Base-by-base conservation (phyloP, 2,329 filamentous ascomycete species). In the Mycocentrospora acerina region DNA sequence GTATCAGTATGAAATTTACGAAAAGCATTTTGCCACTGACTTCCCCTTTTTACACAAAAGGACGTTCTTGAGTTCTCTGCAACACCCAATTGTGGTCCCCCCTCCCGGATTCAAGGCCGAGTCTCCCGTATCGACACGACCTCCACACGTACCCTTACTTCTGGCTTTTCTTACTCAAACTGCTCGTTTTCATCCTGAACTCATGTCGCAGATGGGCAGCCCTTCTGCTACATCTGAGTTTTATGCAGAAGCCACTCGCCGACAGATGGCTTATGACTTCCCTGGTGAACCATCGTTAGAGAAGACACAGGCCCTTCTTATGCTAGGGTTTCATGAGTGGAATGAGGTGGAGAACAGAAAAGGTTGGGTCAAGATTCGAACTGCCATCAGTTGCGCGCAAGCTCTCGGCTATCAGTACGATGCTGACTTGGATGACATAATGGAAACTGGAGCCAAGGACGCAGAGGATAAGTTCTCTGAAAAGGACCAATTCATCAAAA, bases 251-350 rank as follows among this genome's bases (percentile, higher is more conserved):
- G 76, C 79, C 7, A 74, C 85, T 10, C 72, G 72, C 43, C 69
- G 74, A 66, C 48, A 74, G 61, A 49, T 81, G 24, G 47, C 47
- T 9, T 32, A 33, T 7, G 38, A 45, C 2, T 38, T 44, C n/a
- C 26, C 46, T 5, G 45, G 47, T 3, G 37, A 44, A 9, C 75
- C 79, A 4, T 80, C 79, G 1, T 69, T 87, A 3, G 80, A 86
- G 43, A 75, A 80, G 12, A 79, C 82, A 1, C 83, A 88, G 49
- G 81, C 83, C 1, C 75, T 82, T 30, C 71, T 88, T 8, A 87
- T 88, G 83, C 71, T 89, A 7, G 81, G 79, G 2, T 69, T 86
- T 9, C 85, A 88, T 45, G 83, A 88, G 47, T 88, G 84, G 83
- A 81, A 80, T 9, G 82, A 83, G 59, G 75, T 77, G 7, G 70